Evolutionary conservation across 495 filamentous ascomycete genomes (phyloP), one percentile per base, ranked within the genome.

Genomic region (Chaetomium fimeti): DNA sequence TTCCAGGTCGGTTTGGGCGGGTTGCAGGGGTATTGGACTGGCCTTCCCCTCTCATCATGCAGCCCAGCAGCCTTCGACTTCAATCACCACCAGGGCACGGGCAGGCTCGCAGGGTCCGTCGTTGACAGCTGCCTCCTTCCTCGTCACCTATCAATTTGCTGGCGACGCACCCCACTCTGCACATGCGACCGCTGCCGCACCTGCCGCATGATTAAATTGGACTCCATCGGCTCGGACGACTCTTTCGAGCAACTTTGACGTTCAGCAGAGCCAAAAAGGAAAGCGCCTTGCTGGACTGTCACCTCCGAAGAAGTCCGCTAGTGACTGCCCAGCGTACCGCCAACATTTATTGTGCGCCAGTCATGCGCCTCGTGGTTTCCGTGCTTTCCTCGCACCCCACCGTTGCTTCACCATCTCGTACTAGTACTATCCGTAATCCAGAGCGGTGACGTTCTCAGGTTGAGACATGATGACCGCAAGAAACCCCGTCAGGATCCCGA

Each of bases 161-260:
- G 40, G 51, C 47, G 47, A 61, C 13, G 47, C 29, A 51, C 58
- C 58, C 58, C 61, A 57, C 61, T 28, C n/a, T 63, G 61, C 53
- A 63, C 61, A 40, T 42, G 53, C 54, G 42, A 18, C 27, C 55
- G 64, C 62, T 68, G 60, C 68, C 66, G 68, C 63, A 70, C 66
- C 65, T 65, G 55, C 58, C 65, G 68, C 68, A 68, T 62, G 62
- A 68, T 62, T 65, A 70, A 67, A 67, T 57, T 65, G 48, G 38
- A 47, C 20, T 47, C 27, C 22, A 20, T 54, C 38, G 60, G 57
- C 51, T 56, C 28, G 29, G 29, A 20, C n/a, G n/a, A n/a, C 53
- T 53, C 47, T 28, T 38, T 63, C 55, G 24, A 52, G 64, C 53
- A 60, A 56, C 32, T 40, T 20, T 55, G n/a, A 61, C 24, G 45